A percentile compares a stretch with the other conserved stretches of the same genome.
phyloP scores from a whole-genome alignment of 192 early-diverging fungal genomes.

The Coemansia guatemalensis region DNA sequence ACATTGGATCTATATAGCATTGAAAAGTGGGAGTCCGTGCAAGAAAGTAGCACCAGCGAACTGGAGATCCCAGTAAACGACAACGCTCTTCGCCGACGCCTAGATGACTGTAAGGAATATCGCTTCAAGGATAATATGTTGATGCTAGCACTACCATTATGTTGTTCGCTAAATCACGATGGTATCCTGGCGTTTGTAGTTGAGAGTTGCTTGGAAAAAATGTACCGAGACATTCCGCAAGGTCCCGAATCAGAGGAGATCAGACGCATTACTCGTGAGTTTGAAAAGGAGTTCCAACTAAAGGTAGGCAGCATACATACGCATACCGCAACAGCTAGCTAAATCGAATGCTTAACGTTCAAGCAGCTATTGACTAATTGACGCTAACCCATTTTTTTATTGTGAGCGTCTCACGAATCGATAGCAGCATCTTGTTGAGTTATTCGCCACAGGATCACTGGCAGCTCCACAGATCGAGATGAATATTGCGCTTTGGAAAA shows the following conservation, averaged over 20 bases:
- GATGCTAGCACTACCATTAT: background rate
- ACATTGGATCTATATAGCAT: background rate
- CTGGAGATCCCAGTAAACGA: background rate
- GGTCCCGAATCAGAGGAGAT: background rate
- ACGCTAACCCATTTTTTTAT: background rate
- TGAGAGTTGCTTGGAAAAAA: slow-evolving; percentile 22
- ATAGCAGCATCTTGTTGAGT: slow-evolving; percentile 34
- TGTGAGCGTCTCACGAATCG: background rate
- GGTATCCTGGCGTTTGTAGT: slow-evolving; percentile 16
- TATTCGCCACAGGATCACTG: slow-evolving; percentile 19
- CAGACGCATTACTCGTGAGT: slow-evolving; percentile 3
- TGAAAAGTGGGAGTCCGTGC: slow-evolving; percentile 2
- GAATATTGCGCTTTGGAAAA: slow-evolving; percentile 34
- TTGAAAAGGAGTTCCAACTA: slow-evolving; percentile 47
- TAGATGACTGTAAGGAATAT: slow-evolving; percentile 1
- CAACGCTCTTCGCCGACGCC: background rate
- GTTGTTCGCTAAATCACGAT: background rate
- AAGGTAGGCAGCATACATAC: slow-evolving; percentile 26
- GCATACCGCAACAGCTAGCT: background rate
- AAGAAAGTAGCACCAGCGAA: slow-evolving; percentile 2
- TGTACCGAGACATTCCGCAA: slow-evolving; percentile 9
- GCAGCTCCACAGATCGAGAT: slow-evolving; percentile 33
- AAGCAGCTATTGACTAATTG: background rate
- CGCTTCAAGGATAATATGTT: background rate
- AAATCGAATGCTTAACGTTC: background rate